Percentiles rank a stretch among this genome's conserved stretches.
These are phyloP conservation scores for Solanum ahanhuiri DNA, from an alignment of 257 asterid genomes.

Conservation along the genomic window DNA sequence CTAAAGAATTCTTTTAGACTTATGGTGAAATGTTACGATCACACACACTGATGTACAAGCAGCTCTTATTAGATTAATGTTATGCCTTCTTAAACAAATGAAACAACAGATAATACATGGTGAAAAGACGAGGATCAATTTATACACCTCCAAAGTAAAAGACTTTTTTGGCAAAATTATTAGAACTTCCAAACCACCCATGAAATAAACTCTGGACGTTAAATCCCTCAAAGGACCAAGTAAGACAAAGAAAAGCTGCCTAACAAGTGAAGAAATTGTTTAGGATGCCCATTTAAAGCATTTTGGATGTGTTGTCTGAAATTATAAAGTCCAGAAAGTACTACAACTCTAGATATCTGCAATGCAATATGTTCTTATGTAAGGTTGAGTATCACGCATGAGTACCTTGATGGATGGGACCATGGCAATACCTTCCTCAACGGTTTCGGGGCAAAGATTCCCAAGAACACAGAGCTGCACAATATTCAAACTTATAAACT, in stretches of 20 bases:
- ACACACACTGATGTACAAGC: not conserved
- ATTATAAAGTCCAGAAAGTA: not conserved
- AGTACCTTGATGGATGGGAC: conserved; percentile 95
- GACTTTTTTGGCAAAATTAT: not conserved
- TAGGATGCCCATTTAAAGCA: not conserved
- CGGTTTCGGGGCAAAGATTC: conserved; percentile 90
- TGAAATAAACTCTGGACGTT: not conserved
- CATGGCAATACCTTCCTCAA: conserved; percentile 89
- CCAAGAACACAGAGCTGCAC: conserved; percentile 87
- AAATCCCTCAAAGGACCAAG: not conserved
- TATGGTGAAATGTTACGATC: not conserved
- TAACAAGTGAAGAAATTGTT: not conserved
- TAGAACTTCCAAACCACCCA: not conserved
- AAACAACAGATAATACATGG: not conserved
- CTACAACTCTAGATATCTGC: not conserved
- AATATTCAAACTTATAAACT: not conserved
- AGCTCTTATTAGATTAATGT: not conserved
- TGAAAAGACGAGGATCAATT: not conserved
- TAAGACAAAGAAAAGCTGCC: not conserved
- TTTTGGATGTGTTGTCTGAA: not conserved
- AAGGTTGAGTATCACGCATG: not conserved
- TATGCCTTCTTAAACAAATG: not conserved
- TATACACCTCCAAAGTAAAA: not conserved
- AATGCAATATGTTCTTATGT: not conserved
- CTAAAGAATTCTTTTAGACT: not conserved